Base-by-base conservation (phyloP, 139 green algal genomes). In the Zygnema cylindricum region DNA sequence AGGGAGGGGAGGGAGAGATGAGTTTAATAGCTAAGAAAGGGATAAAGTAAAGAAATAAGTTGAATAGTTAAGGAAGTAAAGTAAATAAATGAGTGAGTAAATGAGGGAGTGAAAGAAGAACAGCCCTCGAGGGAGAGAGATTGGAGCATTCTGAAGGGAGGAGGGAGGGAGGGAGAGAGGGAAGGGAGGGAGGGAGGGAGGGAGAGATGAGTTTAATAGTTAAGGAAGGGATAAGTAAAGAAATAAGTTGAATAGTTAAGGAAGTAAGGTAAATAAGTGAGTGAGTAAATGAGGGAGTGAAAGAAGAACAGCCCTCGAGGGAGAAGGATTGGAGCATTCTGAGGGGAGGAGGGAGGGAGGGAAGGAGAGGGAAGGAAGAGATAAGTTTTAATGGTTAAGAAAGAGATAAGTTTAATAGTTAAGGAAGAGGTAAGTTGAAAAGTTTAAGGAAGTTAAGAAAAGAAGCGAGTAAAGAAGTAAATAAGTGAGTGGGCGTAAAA, bases 251-350 rank as follows among this genome's bases (percentile, higher is more conserved):
- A 73, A 25, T 30, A 73, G 25, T 73, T 73, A 25, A 73, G 30
- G 57, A 35, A 73, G 57, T 73, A 73, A 30, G 30, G 25, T 35
- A 73, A 30, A 73, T 30, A 73, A 35, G 25, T 73, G 57, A 73
- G 30, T 35, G 30, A 30, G 30, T 30, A 25, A 25, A 25, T 73
- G 25, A 35, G 35, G 32, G 22, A 36, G 77, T 84, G 77, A 84
- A 7, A 21, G 76, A 57, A 35, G 77, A 84, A 33, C 77, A 84
- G 38, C 77, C 77, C n/a, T 84, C 77, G 2, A 84, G 25, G 3
- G 32, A 33, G 2, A 84, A 55, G 3, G 33, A 38, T 54, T 41
- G 77, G 22, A 84, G 40, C 32, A 32, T 21, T 33, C 77, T 84
- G 71, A 7, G n/a, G n/a, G n/a, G n/a, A n/a, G n/a, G n/a, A n/a